Evolutionary conservation across 345 rosid species (phyloP), one percentile per base, ranked within the genome.

Genomic region (Crucihimalaya himalaica): DNA sequence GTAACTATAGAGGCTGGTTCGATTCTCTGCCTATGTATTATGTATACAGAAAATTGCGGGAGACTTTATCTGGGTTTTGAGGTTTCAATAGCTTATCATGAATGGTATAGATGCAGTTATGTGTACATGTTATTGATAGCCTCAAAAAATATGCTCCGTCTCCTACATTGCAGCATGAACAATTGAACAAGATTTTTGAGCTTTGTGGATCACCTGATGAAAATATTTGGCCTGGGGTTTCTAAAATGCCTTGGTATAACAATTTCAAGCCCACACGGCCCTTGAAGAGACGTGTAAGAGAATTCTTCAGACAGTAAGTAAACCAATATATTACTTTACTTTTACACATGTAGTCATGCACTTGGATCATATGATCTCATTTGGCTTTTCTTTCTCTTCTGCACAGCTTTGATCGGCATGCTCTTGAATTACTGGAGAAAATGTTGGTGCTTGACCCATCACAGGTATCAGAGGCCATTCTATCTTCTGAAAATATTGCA

Each of bases 381-480:
- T 39, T 64, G 39, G 25, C 7, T 21, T 42, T 77, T 63, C 8
- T 16, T 63, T 50, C 61, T 31, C 54, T 56, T 61, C 16, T 69
- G 69, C 32, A 55, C 31, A 86, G 93, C 80, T 89, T 91, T 79
- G 97, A 94, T 67, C 91, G 95, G 4, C 90, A 89, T 84, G 98
- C 98, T 68, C 81, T 94, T 88, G 97, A 94, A 59, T 82, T 94
- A 68, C 77, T 94, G 66, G 98, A 94, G 79, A 89, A 66, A 84
- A 91, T 94, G 98, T 85, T 91, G 77, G 86, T 81, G 8, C 98
- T 94, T 46, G 97, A 91, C 81, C 96, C 97, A 20, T 63, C 91
- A 52, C 88, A 91, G 98, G 98, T 91, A 86, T 56, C 43, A 58
- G 21, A 39, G 63, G 59, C 60, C 15, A 16, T 68, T 51, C 16